phyloP scores from a whole-genome alignment of 768 basidiomycete species.

The Russula abietina region DNA sequence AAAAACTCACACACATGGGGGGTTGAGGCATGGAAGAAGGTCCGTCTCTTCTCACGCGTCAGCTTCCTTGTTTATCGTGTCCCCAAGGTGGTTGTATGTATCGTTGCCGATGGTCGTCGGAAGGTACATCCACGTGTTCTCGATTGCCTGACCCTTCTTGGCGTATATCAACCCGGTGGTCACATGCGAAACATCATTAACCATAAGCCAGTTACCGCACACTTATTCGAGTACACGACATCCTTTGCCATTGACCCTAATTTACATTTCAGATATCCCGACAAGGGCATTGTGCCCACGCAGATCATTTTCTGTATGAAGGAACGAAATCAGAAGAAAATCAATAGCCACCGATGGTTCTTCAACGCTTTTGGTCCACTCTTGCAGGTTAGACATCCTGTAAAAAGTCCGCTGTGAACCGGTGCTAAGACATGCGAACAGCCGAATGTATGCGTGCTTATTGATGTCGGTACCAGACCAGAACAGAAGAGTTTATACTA shows the following conservation, averaged over 20 bases:
- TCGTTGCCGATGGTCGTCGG: conserved; percentile 83
- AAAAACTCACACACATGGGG: conserved; percentile 95
- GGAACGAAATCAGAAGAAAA: conserved; percentile 95
- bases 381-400: conserved; percentile 52
- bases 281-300: conserved; percentile 91
- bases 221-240: conserved; percentile 83
- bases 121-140: conserved; percentile 79
- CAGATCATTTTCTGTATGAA: conserved; percentile 90
- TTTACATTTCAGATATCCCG: conserved; percentile 80
- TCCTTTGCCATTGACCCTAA: conserved; percentile 74
- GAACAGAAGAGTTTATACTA: conserved; percentile 85
- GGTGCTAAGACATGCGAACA: conserved; percentile 28
- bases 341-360: conserved; percentile 96
- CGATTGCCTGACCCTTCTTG: conserved; percentile 85
- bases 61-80: not conserved
- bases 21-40: conserved; percentile 94
- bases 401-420: not conserved
- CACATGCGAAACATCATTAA: conserved; percentile 62
- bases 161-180: conserved; percentile 77
- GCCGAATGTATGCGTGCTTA: conserved; percentile 87
- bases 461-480: conserved; percentile 93
- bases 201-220: conserved; percentile 64
- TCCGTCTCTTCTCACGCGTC: conserved; percentile 24
- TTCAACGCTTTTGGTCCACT: conserved; percentile 89
- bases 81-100: conserved; percentile 84